Evolutionary conservation across 2,329 filamentous ascomycete genomes (phyloP), one percentile per base, ranked within the genome.

Genomic region (Paecilomyces formosus): DNA sequence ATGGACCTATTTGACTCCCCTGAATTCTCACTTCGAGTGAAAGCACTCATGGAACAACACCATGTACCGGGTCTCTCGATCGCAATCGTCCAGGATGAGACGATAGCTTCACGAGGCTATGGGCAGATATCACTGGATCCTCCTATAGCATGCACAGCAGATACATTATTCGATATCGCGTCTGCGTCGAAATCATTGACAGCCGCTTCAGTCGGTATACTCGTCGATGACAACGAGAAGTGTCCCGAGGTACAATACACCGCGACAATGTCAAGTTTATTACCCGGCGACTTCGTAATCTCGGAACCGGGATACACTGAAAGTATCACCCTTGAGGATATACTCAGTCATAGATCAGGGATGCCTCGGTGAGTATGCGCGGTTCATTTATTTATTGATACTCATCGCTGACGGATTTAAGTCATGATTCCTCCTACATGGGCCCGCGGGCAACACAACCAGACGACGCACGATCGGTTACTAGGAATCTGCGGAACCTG

Each of bases 291-390:
- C 55, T 85, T 84, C 59, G 76, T 82, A 1, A 70, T 84, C 11
- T 61, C 72, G 12, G 77, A 80, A 55, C 70, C 73, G 0, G 78
- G 74, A 64, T 74, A 76, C 13, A 84, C 80, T 1, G 66, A 71
- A 24, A 75, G 80, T 60, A 67, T 83, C 49, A 85, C 81, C 0
- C 66, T 85, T 6, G 79, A 84, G 57, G 83, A 86, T 58, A 77
- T 81, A 2, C 72, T 82, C 0, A 76, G 76, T 55, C 82, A 85
- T 63, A 74, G 81, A 3, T 81, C 78, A 0, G 82, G 82, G 9
- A 72, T 82, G 59, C 72, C 81, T 1, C 62, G 71, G 39, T 79
- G 78, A 65, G 77, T 80, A 61, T 54, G 26, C 28, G 33, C 8
- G 11, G 24, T 49, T 4, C 30, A 9, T 31, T 9, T 12, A 9